Evolutionary conservation across 78 protist species (phyloP).

Genomic region (Chrysochromulina parva): DNA sequence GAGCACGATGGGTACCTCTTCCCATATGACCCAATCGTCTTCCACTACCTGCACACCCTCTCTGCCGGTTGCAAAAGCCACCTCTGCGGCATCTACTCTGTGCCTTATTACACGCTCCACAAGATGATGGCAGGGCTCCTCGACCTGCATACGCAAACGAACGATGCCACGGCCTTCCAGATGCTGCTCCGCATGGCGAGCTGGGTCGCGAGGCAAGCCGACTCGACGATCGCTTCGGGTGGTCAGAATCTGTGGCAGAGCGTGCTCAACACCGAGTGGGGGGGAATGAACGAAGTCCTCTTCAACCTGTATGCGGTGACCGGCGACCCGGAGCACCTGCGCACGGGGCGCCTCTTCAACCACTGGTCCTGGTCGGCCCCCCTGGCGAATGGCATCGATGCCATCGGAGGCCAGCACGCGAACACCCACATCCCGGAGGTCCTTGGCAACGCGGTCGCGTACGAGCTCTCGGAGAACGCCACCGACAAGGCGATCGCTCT

Average conservation of each 20-base stretch:
- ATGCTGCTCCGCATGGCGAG: not conserved
- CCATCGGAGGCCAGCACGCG: not conserved
- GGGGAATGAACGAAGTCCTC: slow-evolving; percentile 2
- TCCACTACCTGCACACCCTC: not conserved
- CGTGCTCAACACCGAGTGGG: not conserved
- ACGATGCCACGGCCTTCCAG: not conserved
- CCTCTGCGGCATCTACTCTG: not conserved
- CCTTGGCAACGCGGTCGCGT: not conserved
- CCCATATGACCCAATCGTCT: not conserved
- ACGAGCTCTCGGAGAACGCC: not conserved
- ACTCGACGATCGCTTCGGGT: no score
- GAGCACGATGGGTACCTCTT: not conserved
- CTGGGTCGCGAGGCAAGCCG: not conserved
- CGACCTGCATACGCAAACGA: not conserved
- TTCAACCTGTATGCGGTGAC: not conserved
- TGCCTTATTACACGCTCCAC: slow-evolving; percentile 21
- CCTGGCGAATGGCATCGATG: not conserved
- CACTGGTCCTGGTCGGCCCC: not conserved
- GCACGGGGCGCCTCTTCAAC: not conserved
- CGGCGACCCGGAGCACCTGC: not conserved
- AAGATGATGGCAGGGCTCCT: not conserved
- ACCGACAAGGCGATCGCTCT: not conserved
- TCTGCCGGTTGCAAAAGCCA: no score
- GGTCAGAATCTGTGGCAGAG: not conserved
- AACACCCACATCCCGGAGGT: not conserved